Conservation (phyloP, 306 rosid species). For the Hippophae tibetana region DNA sequence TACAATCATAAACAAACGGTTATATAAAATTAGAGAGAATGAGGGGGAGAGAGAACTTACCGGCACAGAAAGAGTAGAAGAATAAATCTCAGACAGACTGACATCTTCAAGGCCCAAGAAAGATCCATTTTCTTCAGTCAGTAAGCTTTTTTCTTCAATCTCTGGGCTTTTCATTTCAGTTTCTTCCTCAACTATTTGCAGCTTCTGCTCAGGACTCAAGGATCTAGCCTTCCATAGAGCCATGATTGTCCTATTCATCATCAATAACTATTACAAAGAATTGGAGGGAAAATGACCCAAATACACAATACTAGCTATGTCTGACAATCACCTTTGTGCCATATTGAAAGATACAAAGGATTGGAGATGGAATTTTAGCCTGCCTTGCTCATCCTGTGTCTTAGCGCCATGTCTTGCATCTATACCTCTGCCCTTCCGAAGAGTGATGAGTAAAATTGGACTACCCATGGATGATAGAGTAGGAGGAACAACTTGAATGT, state of each 20-base stretch:
- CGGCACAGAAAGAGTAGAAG: constrained; percentile 46
- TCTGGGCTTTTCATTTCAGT: constrained; percentile 37
- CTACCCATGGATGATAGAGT: constrained; percentile 93
- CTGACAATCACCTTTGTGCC: constrained; percentile 59
- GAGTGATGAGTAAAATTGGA: constrained; percentile 68
- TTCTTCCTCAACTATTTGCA: constrained; percentile 71
- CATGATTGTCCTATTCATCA: constrained; percentile 71
- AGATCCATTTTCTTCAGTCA: constrained; percentile 63
- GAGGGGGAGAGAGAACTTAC: constrained; percentile 34
- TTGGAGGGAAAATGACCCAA: constrained; percentile 12
- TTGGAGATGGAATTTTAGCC: constrained; percentile 87
- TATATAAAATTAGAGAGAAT: neutral
- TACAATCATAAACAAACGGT: neutral
- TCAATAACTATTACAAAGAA: constrained; percentile 11
- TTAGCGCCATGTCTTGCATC: constrained; percentile 92
- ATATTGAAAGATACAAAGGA: constrained; percentile 89
- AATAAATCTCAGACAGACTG: constrained; percentile 67
- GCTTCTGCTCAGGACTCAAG: constrained; percentile 89
- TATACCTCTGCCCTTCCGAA: constrained; percentile 69
- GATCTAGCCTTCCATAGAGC: constrained; percentile 94
- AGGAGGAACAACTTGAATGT: constrained; percentile 63
- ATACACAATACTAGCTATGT: constrained; percentile 12
- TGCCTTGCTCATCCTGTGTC: constrained; percentile 76
- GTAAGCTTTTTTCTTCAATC: constrained; percentile 26
- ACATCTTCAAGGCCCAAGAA: constrained; percentile 63